phyloP scores from a whole-genome alignment of 495 filamentous ascomycete species.

The Trichoderma asperelloides region DNA sequence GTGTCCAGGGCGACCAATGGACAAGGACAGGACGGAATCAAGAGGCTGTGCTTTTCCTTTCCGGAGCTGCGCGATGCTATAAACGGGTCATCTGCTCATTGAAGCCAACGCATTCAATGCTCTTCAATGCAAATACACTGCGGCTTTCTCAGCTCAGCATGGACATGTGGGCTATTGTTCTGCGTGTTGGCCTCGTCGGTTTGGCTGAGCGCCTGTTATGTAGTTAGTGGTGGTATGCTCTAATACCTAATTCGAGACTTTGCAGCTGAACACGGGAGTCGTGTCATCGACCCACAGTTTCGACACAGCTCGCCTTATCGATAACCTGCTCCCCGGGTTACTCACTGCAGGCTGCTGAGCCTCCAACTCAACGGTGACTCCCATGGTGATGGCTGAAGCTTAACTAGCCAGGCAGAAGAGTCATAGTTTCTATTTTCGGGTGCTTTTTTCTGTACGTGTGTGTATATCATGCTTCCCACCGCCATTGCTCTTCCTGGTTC shows the following conservation, averaged over 20 bases:
- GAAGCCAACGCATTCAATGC: too few relatives aligned
- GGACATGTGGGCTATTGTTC: background rate
- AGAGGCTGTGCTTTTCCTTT: too few relatives aligned
- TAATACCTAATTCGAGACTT: background rate
- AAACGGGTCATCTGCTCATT: too few relatives aligned
- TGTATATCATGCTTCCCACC: background rate
- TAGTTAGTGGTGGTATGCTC: background rate
- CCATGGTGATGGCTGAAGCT: background rate
- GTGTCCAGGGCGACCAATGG: too few relatives aligned
- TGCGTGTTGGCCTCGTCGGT: background rate
- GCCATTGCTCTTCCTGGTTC: background rate
- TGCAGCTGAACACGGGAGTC: too few relatives aligned
- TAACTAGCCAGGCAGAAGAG: background rate
- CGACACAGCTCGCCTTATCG: background rate
- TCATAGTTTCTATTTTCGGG: background rate
- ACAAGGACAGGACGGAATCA: too few relatives aligned
- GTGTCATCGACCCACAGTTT: conserved; percentile 1
- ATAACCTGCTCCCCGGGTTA: background rate
- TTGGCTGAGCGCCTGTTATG: background rate
- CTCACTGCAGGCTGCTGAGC: background rate
- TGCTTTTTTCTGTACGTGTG: background rate
- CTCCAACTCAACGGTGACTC: background rate
- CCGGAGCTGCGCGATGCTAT: too few relatives aligned
- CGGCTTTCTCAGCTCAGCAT: too few relatives aligned
- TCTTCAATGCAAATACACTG: too few relatives aligned